Base-by-base conservation (phyloP, 306 rosid species). In the Gastrolobium villosum region DNA sequence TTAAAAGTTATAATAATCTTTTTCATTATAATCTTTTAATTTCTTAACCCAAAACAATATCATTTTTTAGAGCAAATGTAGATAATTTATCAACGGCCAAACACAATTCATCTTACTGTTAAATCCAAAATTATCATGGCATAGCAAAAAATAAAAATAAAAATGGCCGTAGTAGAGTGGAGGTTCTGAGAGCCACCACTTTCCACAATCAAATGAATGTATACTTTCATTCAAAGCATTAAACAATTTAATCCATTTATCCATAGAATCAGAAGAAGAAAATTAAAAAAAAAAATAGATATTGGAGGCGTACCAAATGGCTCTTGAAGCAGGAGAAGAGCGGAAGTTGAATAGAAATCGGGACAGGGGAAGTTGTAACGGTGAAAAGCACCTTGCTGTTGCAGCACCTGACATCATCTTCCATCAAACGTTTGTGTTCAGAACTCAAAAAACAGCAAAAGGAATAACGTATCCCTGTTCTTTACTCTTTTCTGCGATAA, bases 361-460 rank as follows among this genome's bases (percentile, higher is more conserved):
- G 26, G 55, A 81, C 30, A 59, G 70, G 50, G 50, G 59, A 10
- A 74, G 28, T 67, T 52, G 52, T 11, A 31, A 46, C 39, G 35
- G 15, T 36, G 75, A 75, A 68, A 60, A 49, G 48, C 72, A 55
- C 43, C 60, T 72, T 20, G 65, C 14, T 10, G 64, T 73, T 54
- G 72, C 8, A 36, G 74, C 26, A 43, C 35, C 50, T 9, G 65
- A 10, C 81, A 79, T 83, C 74, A 66, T 72, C 15, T 37, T 62
- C 45, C 9, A 45, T 20, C 26, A 20, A 20, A 20, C 26, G 26
- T 20, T 20, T 20, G 26, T 20, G 26, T 20, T 20, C 26, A 20
- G 26, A 20, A 20, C 26, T 0, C 26, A 20, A 20, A 20, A 20
- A 20, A 20, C 26, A 20, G 26, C 26, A 20, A 20, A 20, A 20